Evolutionary conservation across 208 protist genomes (phyloP).

Genomic region (Leishmania aethiopica): DNA sequence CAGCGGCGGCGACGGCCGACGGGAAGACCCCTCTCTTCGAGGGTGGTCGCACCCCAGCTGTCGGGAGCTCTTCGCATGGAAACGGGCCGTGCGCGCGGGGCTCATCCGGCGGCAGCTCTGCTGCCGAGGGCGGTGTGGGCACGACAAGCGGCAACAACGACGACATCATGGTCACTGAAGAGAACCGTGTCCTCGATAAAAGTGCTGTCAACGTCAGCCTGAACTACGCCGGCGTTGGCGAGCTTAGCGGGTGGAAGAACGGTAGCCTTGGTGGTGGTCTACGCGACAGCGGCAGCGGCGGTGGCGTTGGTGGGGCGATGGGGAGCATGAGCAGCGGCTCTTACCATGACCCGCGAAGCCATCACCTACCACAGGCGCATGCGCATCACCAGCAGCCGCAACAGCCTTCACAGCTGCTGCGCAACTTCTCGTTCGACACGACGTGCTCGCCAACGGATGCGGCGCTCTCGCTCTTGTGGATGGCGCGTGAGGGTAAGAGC

Average conservation of each 20-base stretch:
- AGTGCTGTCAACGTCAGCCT: constrained; percentile 20
- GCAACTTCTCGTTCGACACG: constrained; percentile 20
- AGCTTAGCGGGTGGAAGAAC: constrained; percentile 11
- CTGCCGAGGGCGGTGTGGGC: background rate
- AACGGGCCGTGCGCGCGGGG: constrained; percentile 1
- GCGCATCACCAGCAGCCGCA: constrained; percentile 4
- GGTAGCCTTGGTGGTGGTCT: background rate
- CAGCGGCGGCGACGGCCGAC: background rate
- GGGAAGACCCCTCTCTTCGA: background rate
- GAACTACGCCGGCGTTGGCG: constrained; percentile 12
- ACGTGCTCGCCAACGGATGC: constrained; percentile 19
- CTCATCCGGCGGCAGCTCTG: background rate
- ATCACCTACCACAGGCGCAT: background rate
- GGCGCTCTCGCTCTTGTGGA: constrained; percentile 25
- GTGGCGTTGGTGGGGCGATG: background rate
- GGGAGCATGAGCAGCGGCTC: constrained; percentile 16
- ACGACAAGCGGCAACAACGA: background rate
- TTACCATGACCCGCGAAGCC: constrained; percentile 6
- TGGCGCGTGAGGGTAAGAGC: constrained; percentile 14
- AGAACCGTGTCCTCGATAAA: constrained; percentile 18
- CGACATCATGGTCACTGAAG: background rate
- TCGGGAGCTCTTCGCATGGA: constrained; percentile 3
- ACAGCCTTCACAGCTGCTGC: constrained; percentile 3
- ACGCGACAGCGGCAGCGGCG: constrained; percentile 3
- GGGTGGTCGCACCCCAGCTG: constrained; percentile 8